Evolutionary conservation across 2,329 filamentous ascomycete species (phyloP).

Genomic region (Cytospora paraplurivora): DNA sequence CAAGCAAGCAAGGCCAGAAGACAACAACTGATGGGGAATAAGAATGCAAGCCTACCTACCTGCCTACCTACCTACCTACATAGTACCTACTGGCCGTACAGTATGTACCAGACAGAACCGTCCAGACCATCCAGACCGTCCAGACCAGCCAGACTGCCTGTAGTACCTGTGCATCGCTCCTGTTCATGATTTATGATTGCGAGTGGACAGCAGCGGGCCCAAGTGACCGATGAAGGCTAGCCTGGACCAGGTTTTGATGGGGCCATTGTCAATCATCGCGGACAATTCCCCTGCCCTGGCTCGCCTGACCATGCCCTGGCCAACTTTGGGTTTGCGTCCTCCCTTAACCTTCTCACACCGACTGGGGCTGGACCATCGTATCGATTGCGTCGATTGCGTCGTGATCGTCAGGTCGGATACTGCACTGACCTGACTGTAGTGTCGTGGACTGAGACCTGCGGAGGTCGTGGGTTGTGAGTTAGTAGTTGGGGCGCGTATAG

Average conservation of each 20-base stretch:
- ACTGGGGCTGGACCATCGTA: not conserved
- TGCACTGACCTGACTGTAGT: not conserved
- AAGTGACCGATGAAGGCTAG: conserved; percentile 21
- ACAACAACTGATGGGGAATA: too few relatives aligned
- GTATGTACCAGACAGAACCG: not conserved
- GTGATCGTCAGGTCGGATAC: not conserved
- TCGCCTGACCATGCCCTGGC: not conserved
- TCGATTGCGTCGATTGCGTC: not conserved
- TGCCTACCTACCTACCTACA: too few relatives aligned
- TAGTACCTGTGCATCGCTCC: conserved; percentile 3
- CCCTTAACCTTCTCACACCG: not conserved
- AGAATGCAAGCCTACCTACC: too few relatives aligned
- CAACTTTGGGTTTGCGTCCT: not conserved
- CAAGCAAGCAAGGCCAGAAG: not conserved
- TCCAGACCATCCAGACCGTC: too few relatives aligned
- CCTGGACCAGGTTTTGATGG: conserved; percentile 8
- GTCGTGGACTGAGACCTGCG: too few relatives aligned
- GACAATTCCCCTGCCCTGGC: conserved; percentile 2
- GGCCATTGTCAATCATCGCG: conserved; percentile 9
- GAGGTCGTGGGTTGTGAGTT: too few relatives aligned
- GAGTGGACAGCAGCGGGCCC: conserved; percentile 28
- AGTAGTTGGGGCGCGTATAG: not conserved
- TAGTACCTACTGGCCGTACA: not conserved
- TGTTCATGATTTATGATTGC: conserved; percentile 22
- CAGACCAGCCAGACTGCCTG: too few relatives aligned